Evolutionary conservation across 345 rosid genomes (phyloP), one percentile per base, ranked within the genome.

Genomic region (Sapria himalayana): DNA sequence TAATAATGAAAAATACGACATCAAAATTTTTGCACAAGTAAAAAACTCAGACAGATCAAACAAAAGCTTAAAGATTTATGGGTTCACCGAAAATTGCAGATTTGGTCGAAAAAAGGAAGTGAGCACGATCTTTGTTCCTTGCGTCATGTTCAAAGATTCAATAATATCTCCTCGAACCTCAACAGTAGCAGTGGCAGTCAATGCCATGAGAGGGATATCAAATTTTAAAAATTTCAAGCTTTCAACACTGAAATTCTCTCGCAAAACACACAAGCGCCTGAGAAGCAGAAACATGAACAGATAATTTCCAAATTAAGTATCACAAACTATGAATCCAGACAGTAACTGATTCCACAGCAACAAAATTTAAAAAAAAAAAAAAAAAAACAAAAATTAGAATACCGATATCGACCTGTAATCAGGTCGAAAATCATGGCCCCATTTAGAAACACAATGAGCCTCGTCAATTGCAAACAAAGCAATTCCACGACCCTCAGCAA

Each of bases 371-470:
- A 9, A 12, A 16, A 14, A 22, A 9, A 21, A 13, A 15, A 3
- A 37, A 1, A 41, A 10, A 13, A 22, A 15, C 19, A 19, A 38
- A 19, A n/a, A 6, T 25, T 11, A 38, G 41, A 46, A 21, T 7
- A 45, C 14, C n/a, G n/a, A 22, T 11, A 23, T 16, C 17, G 37
- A 79, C 96, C 96, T 60, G 54, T 77, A 85, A 53, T 64, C 71
- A 2, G 82, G 91, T 33, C 93, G 81, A 60, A 85, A 85, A 61
- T 80, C 82, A 66, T 85, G 93, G 52, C 96, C 93, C 96, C 96
- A 85, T 50, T 80, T 80, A 29, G 96, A 85, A 51, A 85, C 77
- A 51, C 96, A 85, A 51, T 85, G 96, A 4, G 49, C 96, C 58
- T 85, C 93, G 53, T 85, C 96, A 41, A 85, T 66, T 11, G 96